These are phyloP conservation scores for Geosmithia flava DNA, from an alignment of 2,329 filamentous ascomycete genomes.

Conservation along the genomic window DNA sequence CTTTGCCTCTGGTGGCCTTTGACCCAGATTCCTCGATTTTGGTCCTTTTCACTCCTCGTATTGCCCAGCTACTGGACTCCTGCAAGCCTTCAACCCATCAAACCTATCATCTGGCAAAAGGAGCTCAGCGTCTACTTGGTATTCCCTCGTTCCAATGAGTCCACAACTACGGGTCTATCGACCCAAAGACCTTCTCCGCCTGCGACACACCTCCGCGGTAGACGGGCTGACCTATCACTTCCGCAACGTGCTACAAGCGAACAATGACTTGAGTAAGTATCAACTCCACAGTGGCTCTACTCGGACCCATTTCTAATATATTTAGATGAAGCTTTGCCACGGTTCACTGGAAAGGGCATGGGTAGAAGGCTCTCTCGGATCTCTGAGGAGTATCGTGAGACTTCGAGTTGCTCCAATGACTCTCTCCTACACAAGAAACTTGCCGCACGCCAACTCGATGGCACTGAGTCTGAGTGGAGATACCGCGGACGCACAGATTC, in stretches of 20 bases:
- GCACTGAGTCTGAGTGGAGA: slow-evolving; percentile 28
- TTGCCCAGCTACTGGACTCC: too few species aligned
- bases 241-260: slow-evolving; percentile 20
- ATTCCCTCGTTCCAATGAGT: not conserved
- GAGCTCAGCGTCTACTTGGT: not conserved
- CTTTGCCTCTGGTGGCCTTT: too few species aligned
- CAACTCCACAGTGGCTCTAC: not conserved
- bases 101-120: not conserved
- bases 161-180: not conserved
- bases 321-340: not conserved
- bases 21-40: too few species aligned
- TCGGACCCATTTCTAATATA: not conserved
- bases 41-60: too few species aligned
- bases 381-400: slow-evolving; percentile 13
- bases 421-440: slow-evolving; percentile 4
- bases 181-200: slow-evolving; percentile 24
- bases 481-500: slow-evolving; percentile 32
- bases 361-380: slow-evolving; percentile 15
- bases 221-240: slow-evolving; percentile 15
- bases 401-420: slow-evolving; percentile 1
- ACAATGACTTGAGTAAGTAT: slow-evolving; percentile 27
- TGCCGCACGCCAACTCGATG: slow-evolving; percentile 20
- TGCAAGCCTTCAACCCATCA: not conserved
- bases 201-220: slow-evolving; percentile 14
- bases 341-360: slow-evolving; percentile 3